Conservation (phyloP, 148 eudicot species). For the Tetragonia tetragonoides region DNA sequence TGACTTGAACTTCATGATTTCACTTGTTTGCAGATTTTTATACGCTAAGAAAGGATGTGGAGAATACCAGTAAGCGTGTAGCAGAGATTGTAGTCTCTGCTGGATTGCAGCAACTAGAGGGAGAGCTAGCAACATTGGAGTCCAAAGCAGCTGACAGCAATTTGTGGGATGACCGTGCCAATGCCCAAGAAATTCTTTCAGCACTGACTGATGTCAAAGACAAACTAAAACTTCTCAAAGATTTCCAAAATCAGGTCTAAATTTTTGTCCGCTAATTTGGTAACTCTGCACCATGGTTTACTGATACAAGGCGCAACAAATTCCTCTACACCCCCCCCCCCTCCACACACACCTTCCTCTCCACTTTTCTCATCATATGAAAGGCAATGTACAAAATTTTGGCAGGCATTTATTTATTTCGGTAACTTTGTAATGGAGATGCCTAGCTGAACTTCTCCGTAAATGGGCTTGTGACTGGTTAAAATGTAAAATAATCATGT, state of each 20-base stretch:
- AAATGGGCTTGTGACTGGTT: neutral
- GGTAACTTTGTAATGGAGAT: neutral
- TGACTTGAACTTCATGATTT: neutral
- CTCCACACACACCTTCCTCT: too few species aligned
- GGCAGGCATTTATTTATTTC: neutral
- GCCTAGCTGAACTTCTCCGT: neutral
- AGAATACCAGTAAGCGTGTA: slow-evolving; percentile 56
- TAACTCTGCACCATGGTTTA: neutral
- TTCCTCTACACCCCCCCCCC: too few species aligned
- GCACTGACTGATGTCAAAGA: slow-evolving; percentile 84
- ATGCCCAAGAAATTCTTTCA: slow-evolving; percentile 85
- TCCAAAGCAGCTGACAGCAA: slow-evolving; percentile 68
- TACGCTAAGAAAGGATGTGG: slow-evolving; percentile 78
- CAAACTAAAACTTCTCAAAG: slow-evolving; percentile 66
- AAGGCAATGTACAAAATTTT: neutral
- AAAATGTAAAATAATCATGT: neutral
- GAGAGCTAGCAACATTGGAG: slow-evolving; percentile 64
- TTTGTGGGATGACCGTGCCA: slow-evolving; percentile 89
- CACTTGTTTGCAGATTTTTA: slow-evolving; percentile 65
- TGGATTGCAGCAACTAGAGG: slow-evolving; percentile 71
- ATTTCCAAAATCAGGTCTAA: slow-evolving; percentile 70
- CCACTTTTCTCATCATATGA: neutral
- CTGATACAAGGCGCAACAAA: too few species aligned
- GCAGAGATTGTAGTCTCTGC: slow-evolving; percentile 71
- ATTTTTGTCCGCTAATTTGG: neutral